Percentiles rank a stretch among this genome's conserved stretches.
Conservation (phyloP, 2,329 filamentous ascomycete species). For the Amylocarpus encephaloides region DNA sequence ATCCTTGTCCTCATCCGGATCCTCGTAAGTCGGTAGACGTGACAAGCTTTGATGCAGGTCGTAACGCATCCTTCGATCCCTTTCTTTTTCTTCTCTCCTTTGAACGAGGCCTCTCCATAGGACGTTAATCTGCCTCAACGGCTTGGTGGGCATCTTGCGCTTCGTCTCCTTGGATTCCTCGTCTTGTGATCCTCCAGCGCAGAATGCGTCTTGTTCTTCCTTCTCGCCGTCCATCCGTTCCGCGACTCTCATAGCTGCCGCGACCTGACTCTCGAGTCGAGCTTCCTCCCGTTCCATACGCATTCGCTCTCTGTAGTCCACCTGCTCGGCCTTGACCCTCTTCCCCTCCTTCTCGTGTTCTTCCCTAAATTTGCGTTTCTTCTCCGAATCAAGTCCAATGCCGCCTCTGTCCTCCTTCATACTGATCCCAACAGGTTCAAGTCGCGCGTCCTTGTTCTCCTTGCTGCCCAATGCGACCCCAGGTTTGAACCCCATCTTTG, state of each 20-base stretch:
- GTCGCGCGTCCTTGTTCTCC: slow-evolving; percentile 35
- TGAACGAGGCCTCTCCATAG: slow-evolving; percentile 73
- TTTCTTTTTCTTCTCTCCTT: slow-evolving; percentile 62
- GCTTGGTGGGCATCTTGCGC: slow-evolving; percentile 37
- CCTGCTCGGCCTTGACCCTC: slow-evolving; percentile 56
- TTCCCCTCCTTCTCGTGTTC: slow-evolving; percentile 53
- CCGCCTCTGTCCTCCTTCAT: slow-evolving; percentile 77
- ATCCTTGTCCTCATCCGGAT: slow-evolving; percentile 64
- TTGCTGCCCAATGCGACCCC: slow-evolving; percentile 68
- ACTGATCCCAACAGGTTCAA: slow-evolving; percentile 69
- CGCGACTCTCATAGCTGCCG: slow-evolving; percentile 74
- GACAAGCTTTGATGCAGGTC: slow-evolving; percentile 61
- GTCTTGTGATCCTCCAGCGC: slow-evolving; percentile 17
- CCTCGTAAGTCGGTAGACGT: slow-evolving; percentile 58
- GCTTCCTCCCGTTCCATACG: slow-evolving; percentile 63
- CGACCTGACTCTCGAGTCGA: slow-evolving; percentile 61
- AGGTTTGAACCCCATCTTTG: slow-evolving; percentile 81
- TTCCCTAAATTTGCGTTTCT: slow-evolving; percentile 69
- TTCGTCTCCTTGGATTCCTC: slow-evolving; percentile 13
- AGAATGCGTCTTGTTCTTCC: slow-evolving; percentile 18
- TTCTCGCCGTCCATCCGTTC: slow-evolving; percentile 55
- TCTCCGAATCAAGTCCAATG: slow-evolving; percentile 76
- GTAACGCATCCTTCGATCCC: slow-evolving; percentile 57
- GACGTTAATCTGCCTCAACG: slow-evolving; percentile 64
- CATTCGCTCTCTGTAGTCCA: slow-evolving; percentile 68